Conservation (phyloP, 352 stramenopile species). For the Globisporangium echinulatum region DNA sequence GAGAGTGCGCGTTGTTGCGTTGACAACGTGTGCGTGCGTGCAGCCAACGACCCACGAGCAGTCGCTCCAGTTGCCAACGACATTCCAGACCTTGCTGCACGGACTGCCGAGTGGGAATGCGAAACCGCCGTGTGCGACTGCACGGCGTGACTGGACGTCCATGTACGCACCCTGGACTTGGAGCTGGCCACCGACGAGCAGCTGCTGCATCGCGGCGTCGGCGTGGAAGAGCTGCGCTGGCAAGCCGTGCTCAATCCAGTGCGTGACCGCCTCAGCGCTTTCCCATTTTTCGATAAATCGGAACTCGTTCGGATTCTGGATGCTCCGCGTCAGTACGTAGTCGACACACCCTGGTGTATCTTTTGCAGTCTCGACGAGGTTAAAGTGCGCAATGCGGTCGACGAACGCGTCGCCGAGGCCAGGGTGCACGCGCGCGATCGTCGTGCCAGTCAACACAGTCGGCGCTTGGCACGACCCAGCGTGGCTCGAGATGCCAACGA, state of each 20-base stretch:
- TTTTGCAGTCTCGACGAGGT: conserved; percentile 10
- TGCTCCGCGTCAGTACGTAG: conserved; percentile 10
- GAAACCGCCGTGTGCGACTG: conserved; percentile 7
- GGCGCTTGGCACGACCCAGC: conserved; percentile 8
- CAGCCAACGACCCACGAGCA: conserved; percentile 13
- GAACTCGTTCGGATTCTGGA: conserved; percentile 13
- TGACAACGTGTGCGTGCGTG: conserved; percentile 5
- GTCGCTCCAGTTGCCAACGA: conserved; percentile 11
- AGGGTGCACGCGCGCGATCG: conserved; percentile 8
- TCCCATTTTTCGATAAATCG: conserved; percentile 15
- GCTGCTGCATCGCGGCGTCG: conserved; percentile 9
- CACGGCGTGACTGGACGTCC: conserved; percentile 5
- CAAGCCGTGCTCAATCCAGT: conserved; percentile 6
- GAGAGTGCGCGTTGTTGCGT: conserved; percentile 6
- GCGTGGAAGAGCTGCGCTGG: conserved; percentile 8
- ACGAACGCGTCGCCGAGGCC: conserved; percentile 11
- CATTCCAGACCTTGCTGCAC: conserved; percentile 7
- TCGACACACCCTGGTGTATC: conserved; percentile 5
- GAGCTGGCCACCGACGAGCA: conserved; percentile 9
- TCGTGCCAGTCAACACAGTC: conserved; percentile 10
- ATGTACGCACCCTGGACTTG: conserved; percentile 9
- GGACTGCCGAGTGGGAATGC: conserved; percentile 3
- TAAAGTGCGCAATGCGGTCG: conserved; percentile 11
- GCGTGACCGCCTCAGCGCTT: conserved; percentile 5
- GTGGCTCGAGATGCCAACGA: conserved; percentile 8